These are phyloP conservation scores for Apiotrichum porosum DNA, from an alignment of 1,284 basidiomycete species.

Conservation along the genomic window DNA sequence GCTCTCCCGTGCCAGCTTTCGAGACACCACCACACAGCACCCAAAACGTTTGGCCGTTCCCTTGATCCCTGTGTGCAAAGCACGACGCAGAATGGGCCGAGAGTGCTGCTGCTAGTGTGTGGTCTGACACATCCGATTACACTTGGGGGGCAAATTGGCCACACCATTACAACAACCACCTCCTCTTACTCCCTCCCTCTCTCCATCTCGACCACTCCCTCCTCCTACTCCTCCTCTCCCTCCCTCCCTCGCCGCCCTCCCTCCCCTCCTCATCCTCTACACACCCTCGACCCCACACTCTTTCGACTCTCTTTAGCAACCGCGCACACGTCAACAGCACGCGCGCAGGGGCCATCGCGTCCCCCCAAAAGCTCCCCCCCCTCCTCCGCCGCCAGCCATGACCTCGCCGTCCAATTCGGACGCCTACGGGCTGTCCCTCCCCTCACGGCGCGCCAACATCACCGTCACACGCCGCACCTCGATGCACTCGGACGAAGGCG, in stretches of 20 bases:
- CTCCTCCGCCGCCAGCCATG: conserved; percentile 2
- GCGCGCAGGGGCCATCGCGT: neutral
- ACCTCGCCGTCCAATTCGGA: conserved; percentile 10
- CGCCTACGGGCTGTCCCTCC: conserved; percentile 15
- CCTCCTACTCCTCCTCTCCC: too few species aligned
- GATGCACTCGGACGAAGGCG: conserved; percentile 15
- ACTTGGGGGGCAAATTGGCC: too few species aligned
- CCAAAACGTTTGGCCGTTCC: too few species aligned
- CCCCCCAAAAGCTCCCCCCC: neutral
- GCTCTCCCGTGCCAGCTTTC: too few species aligned
- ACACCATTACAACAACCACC: too few species aligned
- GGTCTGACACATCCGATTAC: too few species aligned
- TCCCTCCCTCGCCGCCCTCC: neutral
- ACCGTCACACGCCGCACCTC: conserved; percentile 14
- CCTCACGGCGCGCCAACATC: conserved; percentile 12
- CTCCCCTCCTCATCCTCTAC: neutral
- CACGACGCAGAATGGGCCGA: too few species aligned
- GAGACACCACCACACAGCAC: too few species aligned
- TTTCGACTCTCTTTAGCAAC: neutral
- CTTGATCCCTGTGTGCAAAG: too few species aligned
- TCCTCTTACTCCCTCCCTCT: too few species aligned
- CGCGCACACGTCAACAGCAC: neutral
- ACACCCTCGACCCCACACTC: neutral
- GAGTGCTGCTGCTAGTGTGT: too few species aligned
- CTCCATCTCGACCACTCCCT: neutral